A percentile compares a stretch with the other conserved stretches of the same genome.
Evolutionary conservation across 23 red algal species (phyloP).

Genomic region (Agarophyton chilense): DNA sequence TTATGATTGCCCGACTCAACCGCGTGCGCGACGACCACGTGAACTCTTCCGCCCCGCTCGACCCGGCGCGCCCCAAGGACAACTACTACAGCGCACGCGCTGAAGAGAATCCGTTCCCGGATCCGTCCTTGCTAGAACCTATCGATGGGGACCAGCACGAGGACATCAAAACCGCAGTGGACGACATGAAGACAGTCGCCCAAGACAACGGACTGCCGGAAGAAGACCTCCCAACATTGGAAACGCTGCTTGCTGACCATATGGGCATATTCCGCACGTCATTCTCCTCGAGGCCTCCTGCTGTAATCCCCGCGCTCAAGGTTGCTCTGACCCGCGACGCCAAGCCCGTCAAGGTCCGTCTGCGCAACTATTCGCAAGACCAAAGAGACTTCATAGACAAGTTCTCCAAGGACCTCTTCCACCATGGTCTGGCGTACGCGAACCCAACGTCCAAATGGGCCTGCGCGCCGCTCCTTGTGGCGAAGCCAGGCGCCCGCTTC

Average conservation of each 20-base stretch:
- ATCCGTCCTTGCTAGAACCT: constrained; percentile 30
- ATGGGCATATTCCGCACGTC: constrained; percentile 25
- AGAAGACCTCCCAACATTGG: not conserved
- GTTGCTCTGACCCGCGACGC: constrained; percentile 16
- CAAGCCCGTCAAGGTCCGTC: constrained; percentile 41
- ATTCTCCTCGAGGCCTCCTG: constrained; percentile 42
- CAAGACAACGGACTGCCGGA: constrained; percentile 21
- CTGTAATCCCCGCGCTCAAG: not conserved
- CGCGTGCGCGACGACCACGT: not conserved
- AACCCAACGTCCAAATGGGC: constrained; percentile 48
- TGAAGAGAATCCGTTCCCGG: constrained; percentile 37
- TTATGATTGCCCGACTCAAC: not conserved
- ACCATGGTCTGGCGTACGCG: constrained; percentile 20
- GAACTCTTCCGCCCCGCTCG: not conserved
- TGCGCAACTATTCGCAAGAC: constrained; percentile 41
- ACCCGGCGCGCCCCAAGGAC: not conserved
- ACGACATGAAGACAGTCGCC: not conserved
- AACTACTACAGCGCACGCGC: constrained; percentile 24
- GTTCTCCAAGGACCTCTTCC: constrained; percentile 22
- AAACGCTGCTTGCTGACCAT: constrained; percentile 5
- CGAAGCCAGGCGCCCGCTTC: constrained; percentile 18
- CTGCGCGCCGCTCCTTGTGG: constrained; percentile 47
- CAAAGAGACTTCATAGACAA: constrained; percentile 27
- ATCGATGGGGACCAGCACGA: constrained; percentile 16
- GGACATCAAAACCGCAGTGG: constrained; percentile 1